Evolutionary conservation across 345 rosid species (phyloP).

Genomic region (Citrus sinensis): DNA sequence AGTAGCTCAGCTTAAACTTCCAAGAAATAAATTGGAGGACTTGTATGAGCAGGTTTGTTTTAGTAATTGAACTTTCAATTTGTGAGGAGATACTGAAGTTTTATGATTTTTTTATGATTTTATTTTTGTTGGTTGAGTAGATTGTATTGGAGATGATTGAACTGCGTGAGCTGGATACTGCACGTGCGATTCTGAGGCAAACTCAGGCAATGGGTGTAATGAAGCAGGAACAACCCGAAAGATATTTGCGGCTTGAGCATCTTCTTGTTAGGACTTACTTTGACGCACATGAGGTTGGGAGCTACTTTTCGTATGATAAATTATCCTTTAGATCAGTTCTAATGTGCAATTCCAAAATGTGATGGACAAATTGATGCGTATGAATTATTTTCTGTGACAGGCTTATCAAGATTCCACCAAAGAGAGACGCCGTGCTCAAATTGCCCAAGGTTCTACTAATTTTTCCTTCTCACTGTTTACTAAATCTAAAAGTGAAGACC

Average conservation of each 20-base stretch:
- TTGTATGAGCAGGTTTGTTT: slow-evolving; percentile 79
- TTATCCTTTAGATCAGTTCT: neutral
- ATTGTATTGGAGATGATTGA: slow-evolving; percentile 98
- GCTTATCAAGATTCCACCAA: slow-evolving; percentile 93
- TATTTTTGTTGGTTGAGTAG: slow-evolving; percentile 34
- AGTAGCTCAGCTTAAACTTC: slow-evolving; percentile 90
- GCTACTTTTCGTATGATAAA: neutral
- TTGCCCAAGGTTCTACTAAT: slow-evolving; percentile 77
- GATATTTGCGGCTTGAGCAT: slow-evolving; percentile 93
- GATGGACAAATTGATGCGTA: neutral
- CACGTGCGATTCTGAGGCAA: slow-evolving; percentile 92
- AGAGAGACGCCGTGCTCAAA: slow-evolving; percentile 87
- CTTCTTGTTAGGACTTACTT: slow-evolving; percentile 92
- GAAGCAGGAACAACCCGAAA: slow-evolving; percentile 99
- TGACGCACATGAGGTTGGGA: slow-evolving; percentile 88
- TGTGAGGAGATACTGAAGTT: neutral
- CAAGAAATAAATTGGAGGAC: slow-evolving; percentile 85
- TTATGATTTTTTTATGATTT: neutral
- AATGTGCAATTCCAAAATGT: neutral
- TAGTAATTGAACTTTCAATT: neutral
- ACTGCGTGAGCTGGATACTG: slow-evolving; percentile 90
- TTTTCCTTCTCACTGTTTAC: neutral
- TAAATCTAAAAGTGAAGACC: neutral
- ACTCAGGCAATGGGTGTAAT: slow-evolving; percentile 99
- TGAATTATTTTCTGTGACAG: slow-evolving; percentile 33